phyloP scores from a whole-genome alignment of 345 rosid species.

The Pelargonium nanum region DNA sequence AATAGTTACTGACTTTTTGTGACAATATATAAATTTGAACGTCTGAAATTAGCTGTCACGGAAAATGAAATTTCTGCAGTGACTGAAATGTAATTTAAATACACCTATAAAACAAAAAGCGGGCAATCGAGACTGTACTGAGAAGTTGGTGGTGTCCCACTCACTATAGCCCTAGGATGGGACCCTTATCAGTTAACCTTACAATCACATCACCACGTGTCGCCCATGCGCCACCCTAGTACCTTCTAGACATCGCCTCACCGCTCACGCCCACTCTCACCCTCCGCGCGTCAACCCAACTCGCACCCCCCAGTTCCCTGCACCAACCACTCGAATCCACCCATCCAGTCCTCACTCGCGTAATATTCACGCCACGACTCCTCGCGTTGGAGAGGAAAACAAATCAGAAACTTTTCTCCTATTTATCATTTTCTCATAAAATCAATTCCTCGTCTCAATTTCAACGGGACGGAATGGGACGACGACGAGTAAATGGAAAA shows the following conservation, averaged over 20 bases:
- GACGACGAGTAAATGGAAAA: not conserved
- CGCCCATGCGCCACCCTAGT: not conserved
- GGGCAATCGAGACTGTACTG: too few species aligned
- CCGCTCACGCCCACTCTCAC: not conserved
- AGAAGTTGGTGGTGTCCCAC: not conserved
- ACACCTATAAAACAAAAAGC: too few species aligned
- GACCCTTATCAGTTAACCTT: not conserved
- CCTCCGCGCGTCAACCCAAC: not conserved
- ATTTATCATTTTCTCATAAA: not conserved
- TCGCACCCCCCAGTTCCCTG: too few species aligned
- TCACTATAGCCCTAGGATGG: not conserved
- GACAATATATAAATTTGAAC: too few species aligned
- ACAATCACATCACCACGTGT: not conserved
- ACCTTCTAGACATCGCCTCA: not conserved
- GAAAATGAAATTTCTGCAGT: too few species aligned
- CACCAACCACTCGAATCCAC: not conserved
- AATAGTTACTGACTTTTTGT: too few species aligned
- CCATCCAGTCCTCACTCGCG: not conserved
- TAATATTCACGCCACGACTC: not conserved
- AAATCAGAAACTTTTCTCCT: not conserved
- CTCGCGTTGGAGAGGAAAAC: not conserved
- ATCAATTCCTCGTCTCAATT: not conserved
- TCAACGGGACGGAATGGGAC: too few species aligned
- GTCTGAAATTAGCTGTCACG: too few species aligned
- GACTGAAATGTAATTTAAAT: too few species aligned